A percentile compares a stretch with the other conserved stretches of the same genome.
Evolutionary conservation across 129 eudicot genomes (phyloP).

Genomic region (Tagetes erecta): DNA sequence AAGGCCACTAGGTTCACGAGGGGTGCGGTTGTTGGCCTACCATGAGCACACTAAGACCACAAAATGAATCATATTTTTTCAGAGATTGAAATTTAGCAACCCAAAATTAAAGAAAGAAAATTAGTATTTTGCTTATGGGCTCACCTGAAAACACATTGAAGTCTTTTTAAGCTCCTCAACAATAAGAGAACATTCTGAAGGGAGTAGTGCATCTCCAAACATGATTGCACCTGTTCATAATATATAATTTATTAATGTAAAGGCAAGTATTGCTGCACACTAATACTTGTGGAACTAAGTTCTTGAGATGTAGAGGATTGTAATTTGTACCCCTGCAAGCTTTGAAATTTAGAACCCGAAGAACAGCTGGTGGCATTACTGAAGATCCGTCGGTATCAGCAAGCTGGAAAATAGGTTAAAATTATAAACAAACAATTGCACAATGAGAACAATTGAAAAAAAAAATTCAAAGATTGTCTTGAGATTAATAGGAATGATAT

Average conservation of each 20-base stretch:
- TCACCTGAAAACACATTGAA: slow-evolving; percentile 90
- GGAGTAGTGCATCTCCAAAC: slow-evolving; percentile 92
- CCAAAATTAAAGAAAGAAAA: not conserved
- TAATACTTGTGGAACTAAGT: not conserved
- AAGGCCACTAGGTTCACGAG: slow-evolving; percentile 68
- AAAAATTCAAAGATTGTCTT: not conserved
- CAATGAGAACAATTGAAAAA: slow-evolving; percentile 8
- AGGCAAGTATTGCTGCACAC: slow-evolving; percentile 15
- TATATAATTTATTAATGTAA: slow-evolving; percentile 9
- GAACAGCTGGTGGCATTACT: slow-evolving; percentile 80
- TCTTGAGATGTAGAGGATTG: slow-evolving; percentile 20
- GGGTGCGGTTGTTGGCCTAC: slow-evolving; percentile 94
- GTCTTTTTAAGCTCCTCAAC: slow-evolving; percentile 95
- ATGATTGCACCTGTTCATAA: slow-evolving; percentile 77
- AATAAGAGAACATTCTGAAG: slow-evolving; percentile 92
- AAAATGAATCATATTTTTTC: slow-evolving; percentile 27
- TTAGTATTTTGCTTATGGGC: slow-evolving; percentile 21
- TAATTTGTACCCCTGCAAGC: slow-evolving; percentile 93
- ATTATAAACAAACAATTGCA: not conserved
- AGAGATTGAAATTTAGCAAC: not conserved
- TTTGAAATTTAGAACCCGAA: slow-evolving; percentile 75
- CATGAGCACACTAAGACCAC: slow-evolving; percentile 90
- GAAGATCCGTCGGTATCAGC: slow-evolving; percentile 98
- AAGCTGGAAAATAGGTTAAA: slow-evolving; percentile 51
- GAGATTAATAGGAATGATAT: slow-evolving; percentile 3